A percentile compares a stretch with the other conserved stretches of the same genome.
Evolutionary conservation across 176 grass and related monocot species (phyloP).

Genomic region (Cenchrus purpureus): DNA sequence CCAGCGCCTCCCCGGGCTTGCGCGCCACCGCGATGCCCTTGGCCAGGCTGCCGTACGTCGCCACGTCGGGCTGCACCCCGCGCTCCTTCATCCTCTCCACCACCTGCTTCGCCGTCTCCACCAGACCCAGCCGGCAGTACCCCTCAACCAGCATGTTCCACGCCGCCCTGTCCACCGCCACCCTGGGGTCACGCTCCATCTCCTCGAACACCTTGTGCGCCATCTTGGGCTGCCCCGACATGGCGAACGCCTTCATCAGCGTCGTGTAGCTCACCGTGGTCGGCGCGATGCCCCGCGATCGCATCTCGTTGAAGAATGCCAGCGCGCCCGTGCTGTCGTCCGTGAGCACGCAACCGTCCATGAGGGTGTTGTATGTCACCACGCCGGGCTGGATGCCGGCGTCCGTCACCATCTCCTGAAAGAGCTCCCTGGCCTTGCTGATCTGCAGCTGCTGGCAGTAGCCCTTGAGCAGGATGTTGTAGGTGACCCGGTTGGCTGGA

Average conservation of each 20-base stretch:
- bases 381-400: constrained; percentile 62
- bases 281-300: constrained; percentile 66
- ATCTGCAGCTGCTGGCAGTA: constrained; percentile 84
- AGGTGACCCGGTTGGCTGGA: constrained; percentile 68
- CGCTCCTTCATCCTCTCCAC: constrained; percentile 74
- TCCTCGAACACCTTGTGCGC: constrained; percentile 91
- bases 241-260: constrained; percentile 87
- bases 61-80: constrained; percentile 57
- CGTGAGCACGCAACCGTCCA: constrained; percentile 80
- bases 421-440: constrained; percentile 57
- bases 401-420: constrained; percentile 42
- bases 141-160: constrained; percentile 91
- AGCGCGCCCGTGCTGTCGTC: constrained; percentile 75
- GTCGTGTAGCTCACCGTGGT: constrained; percentile 90
- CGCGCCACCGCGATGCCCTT: constrained; percentile 66
- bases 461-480: constrained; percentile 93
- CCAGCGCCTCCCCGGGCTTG: constrained; percentile 79
- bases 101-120: constrained; percentile 69
- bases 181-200: constrained; percentile 75
- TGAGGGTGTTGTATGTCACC: constrained; percentile 87
- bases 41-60: constrained; percentile 85
- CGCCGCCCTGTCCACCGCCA: constrained; percentile 67
- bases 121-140: constrained; percentile 66
- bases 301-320: constrained; percentile 85
- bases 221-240: constrained; percentile 73